A percentile compares a stretch with the other conserved stretches of the same genome.
phyloP scores from a whole-genome alignment of 2,329 filamentous ascomycete genomes.

The Phaeosphaeriaceae sp. region DNA sequence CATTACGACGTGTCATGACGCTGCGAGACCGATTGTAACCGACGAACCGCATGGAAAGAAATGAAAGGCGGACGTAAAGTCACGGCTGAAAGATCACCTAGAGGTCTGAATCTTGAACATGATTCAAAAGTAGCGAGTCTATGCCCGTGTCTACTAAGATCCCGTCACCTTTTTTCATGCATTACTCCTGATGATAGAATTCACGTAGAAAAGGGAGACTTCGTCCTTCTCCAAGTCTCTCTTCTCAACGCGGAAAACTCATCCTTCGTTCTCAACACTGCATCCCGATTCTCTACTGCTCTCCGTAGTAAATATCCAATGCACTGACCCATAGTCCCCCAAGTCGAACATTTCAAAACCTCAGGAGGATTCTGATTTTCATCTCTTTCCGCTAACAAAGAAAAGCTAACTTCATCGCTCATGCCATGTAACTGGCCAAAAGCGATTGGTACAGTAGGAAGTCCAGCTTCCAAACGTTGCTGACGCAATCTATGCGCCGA shows the following conservation, averaged over 20 bases:
- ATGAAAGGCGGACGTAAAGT: neutral
- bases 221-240: slow-evolving; percentile 29
- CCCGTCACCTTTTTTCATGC: no score
- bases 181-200: no score
- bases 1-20: neutral
- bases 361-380: slow-evolving; percentile 48
- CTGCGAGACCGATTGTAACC: slow-evolving; percentile 10
- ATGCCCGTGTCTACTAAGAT: no score
- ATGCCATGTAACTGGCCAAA: slow-evolving; percentile 92
- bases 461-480: slow-evolving; percentile 41
- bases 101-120: slow-evolving; percentile 9
- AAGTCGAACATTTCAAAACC: slow-evolving; percentile 64
- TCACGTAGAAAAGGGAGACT: slow-evolving; percentile 4
- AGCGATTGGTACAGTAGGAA: slow-evolving; percentile 57
- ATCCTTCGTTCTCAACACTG: slow-evolving; percentile 56
- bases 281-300: slow-evolving; percentile 67
- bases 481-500: slow-evolving; percentile 56
- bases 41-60: slow-evolving; percentile 1
- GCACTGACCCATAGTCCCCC: slow-evolving; percentile 71
- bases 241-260: slow-evolving; percentile 36
- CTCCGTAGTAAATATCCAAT: slow-evolving; percentile 72
- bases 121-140: slow-evolving; percentile 7
- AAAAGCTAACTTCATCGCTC: slow-evolving; percentile 86
- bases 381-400: slow-evolving; percentile 32
- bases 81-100: neutral